Conservation (phyloP, 2,329 filamentous ascomycete genomes). For the Alternaria triticimaculans region DNA sequence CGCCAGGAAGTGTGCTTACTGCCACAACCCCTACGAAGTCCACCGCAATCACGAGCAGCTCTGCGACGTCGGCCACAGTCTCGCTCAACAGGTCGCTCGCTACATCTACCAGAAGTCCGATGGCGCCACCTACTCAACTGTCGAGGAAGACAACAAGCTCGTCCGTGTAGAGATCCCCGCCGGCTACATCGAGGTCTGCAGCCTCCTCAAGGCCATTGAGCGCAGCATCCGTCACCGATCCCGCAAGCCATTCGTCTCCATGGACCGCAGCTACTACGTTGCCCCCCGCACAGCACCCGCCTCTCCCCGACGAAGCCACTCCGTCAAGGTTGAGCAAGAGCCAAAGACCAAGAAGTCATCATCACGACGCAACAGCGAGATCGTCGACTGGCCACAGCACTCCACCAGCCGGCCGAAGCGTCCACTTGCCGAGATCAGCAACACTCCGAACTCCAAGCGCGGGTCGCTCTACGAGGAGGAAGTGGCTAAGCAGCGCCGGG, state of each 20-base stretch:
- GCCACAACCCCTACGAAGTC: slow-evolving; percentile 54
- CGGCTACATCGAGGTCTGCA: slow-evolving; percentile 49
- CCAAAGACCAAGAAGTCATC: slow-evolving; percentile 31
- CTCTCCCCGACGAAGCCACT: slow-evolving; percentile 32
- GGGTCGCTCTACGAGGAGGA: slow-evolving; percentile 53
- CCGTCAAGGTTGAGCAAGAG: slow-evolving; percentile 44
- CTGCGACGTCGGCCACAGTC: slow-evolving; percentile 52
- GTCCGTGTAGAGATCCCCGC: slow-evolving; percentile 55
- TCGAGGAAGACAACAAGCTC: slow-evolving; percentile 49
- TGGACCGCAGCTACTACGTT: slow-evolving; percentile 53
- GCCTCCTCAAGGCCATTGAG: slow-evolving; percentile 52
- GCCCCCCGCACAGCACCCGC: slow-evolving; percentile 44
- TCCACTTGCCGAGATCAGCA: slow-evolving; percentile 41
- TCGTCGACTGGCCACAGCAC: slow-evolving; percentile 47
- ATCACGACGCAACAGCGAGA: slow-evolving; percentile 44
- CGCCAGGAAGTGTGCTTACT: slow-evolving; percentile 53
- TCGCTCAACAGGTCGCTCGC: slow-evolving; percentile 54
- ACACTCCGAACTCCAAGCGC: slow-evolving; percentile 42
- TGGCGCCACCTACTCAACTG: slow-evolving; percentile 44
- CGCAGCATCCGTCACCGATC: slow-evolving; percentile 47
- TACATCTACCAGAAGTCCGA: slow-evolving; percentile 52
- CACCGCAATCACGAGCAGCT: slow-evolving; percentile 50
- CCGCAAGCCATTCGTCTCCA: slow-evolving; percentile 50
- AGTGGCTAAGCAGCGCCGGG: slow-evolving; percentile 42
- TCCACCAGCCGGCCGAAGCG: slow-evolving; percentile 20